Evolutionary conservation across 2,329 filamentous ascomycete genomes (phyloP), one percentile per base, ranked within the genome.

Genomic region (Phyllosticta citrichinensis): DNA sequence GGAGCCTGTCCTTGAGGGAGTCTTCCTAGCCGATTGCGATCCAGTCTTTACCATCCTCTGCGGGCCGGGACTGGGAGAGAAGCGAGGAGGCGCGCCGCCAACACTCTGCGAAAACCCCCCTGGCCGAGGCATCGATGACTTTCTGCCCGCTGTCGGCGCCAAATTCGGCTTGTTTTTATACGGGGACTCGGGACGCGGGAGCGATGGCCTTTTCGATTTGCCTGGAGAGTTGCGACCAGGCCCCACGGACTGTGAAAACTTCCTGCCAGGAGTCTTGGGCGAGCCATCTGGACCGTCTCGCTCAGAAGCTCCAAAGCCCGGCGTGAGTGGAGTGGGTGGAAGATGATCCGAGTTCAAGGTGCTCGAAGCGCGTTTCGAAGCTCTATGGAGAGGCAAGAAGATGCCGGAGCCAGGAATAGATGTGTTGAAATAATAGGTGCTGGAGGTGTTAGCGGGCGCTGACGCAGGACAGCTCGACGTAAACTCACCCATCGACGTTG

Each of bases 141-240:
- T 47, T n/a, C 77, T 78, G 2, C 73, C 82, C 6, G 86, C 85
- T 1, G 84, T 85, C 1, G 76, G 72, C 22, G 67, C 65, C 72
- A 85, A 70, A 60, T 73, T 82, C 61, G 86, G 85, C 55, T 84
- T 75, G 67, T 83, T 87, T 66, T 88, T 85, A 40, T 89, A 80
- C 3, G 93, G 94, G 2, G 93, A 97, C 65, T 96, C 92, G 5
- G 94, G 89, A 30, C 92, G 87, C 58, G 89, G 84, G n/a, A 96
- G 79, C 1, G 92, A 96, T 9, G 87, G 85, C 62, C 91, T 84
- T 53, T 84, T 76, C 66, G 83, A 85, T 71, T 89, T 92, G 67
- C 86, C 83, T 24, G 85, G 73, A 27, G 87, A 85, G 69, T 87
- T 83, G 25, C 72, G 75, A 51, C 85, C 83, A 6, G 89, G 88